phyloP scores from a whole-genome alignment of 2,329 filamentous ascomycete genomes.

The Pseudogymnoascus destructans region DNA sequence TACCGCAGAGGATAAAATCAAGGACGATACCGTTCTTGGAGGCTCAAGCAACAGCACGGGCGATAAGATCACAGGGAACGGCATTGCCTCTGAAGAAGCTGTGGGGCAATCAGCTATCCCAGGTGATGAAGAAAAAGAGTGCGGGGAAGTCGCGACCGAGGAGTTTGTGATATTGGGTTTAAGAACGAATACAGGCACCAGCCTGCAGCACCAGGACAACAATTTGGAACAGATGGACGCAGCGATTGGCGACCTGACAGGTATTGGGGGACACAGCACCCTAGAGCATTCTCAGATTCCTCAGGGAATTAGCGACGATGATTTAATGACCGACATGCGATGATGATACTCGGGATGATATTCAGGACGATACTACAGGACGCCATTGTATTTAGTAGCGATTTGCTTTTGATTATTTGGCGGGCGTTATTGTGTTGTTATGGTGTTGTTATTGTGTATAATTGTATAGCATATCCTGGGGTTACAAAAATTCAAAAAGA shows the following conservation, averaged over 20 bases:
- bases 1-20: neutral
- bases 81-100: neutral
- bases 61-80: neutral
- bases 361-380: neutral
- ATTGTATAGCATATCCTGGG: neutral
- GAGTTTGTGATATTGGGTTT: neutral
- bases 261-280: slow-evolving; percentile 5
- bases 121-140: neutral
- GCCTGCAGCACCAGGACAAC: neutral
- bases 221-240: neutral
- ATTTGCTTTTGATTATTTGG: neutral
- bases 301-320: slow-evolving; percentile 6
- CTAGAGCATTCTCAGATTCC: slow-evolving; percentile 3
- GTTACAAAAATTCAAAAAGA: neutral
- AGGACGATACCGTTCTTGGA: neutral
- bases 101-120: neutral
- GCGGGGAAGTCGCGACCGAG: neutral
- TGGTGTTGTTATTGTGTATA: neutral
- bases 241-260: neutral
- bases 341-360: neutral
- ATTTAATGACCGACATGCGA: slow-evolving; percentile 5
- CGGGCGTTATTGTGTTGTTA: neutral
- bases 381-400: slow-evolving; percentile 6
- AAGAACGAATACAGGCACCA: neutral
- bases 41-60: neutral